A percentile compares a stretch with the other conserved stretches of the same genome.
Conservation (phyloP, 228 moss, liverwort and hornwort species). For the Sphagnum fallax region DNA sequence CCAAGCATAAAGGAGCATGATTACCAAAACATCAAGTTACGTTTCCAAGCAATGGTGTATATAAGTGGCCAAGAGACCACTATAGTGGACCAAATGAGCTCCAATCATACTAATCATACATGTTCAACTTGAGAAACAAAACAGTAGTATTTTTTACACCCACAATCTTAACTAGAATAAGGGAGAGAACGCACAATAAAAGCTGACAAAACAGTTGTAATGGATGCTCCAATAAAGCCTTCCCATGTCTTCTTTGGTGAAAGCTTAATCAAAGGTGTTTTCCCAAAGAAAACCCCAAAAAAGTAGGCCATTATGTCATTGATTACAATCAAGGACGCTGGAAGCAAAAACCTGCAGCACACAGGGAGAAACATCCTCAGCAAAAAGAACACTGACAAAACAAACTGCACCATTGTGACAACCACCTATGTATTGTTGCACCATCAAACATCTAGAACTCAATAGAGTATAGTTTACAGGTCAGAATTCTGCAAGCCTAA, state of each 20-base stretch:
- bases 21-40: too few species aligned
- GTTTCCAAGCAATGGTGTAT: too few species aligned
- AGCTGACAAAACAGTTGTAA: constrained; percentile 89
- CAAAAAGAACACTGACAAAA: neutral
- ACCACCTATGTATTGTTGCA: too few species aligned
- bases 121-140: neutral
- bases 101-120: too few species aligned
- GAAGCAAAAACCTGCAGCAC: constrained; percentile 81
- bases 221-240: constrained; percentile 93
- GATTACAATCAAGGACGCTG: constrained; percentile 89
- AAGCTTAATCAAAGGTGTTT: constrained; percentile 88
- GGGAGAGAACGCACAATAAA: constrained; percentile 46
- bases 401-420: neutral
- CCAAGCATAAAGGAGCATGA: too few species aligned
- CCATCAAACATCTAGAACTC: too few species aligned
- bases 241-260: constrained; percentile 99
- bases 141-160: neutral
- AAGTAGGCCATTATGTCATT: constrained; percentile 99
- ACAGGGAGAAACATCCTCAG: neutral
- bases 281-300: constrained; percentile 92
- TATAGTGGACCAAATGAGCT: too few species aligned
- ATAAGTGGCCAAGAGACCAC: too few species aligned
- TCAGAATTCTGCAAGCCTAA: too few species aligned
- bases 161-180: neutral
- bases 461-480: too few species aligned